phyloP scores from a whole-genome alignment of 1,284 basidiomycete species.

The Sporisorium reilianum region DNA sequence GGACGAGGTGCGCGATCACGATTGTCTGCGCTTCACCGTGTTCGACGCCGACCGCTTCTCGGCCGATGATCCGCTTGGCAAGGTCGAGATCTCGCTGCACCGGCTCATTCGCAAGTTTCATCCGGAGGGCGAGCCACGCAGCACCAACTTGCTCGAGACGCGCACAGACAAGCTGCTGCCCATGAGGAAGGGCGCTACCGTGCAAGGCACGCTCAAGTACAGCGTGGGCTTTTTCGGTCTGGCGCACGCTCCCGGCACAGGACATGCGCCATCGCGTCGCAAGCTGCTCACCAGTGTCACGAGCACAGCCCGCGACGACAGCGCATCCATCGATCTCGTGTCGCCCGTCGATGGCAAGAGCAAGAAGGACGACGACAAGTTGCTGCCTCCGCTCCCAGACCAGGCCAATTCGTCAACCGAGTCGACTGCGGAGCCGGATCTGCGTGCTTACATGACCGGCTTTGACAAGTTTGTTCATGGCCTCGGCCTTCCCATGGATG shows the following conservation, averaged over 20 bases:
- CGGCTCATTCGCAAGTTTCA: conserved; percentile 49
- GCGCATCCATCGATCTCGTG: conserved; percentile 30
- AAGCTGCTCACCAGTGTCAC: conserved; percentile 46
- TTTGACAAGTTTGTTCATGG: conserved; percentile 60
- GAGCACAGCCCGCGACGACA: conserved; percentile 14
- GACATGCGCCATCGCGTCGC: conserved; percentile 36
- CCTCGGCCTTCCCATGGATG: conserved; percentile 59
- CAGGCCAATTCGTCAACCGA: background rate
- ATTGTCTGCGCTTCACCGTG: conserved; percentile 57
- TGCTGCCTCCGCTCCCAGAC: conserved; percentile 20
- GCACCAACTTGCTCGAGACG: conserved; percentile 53
- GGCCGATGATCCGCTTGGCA: conserved; percentile 65
- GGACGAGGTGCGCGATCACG: conserved; percentile 61
- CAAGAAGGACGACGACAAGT: conserved; percentile 23
- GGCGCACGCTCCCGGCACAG: conserved; percentile 42
- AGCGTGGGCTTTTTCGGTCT: conserved; percentile 61
- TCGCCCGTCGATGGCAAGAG: conserved; percentile 31
- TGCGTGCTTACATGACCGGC: conserved; percentile 48
- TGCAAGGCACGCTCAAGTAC: conserved; percentile 60
- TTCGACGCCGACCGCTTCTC: conserved; percentile 66
- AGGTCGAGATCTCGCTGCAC: conserved; percentile 58
- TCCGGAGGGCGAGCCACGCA: conserved; percentile 23
- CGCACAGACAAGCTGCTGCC: conserved; percentile 53
- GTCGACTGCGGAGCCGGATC: conserved; percentile 7
- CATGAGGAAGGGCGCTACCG: conserved; percentile 47